Base-by-base conservation (phyloP, 2,329 filamentous ascomycete species). In the Clarireedia homoeocarpa region DNA sequence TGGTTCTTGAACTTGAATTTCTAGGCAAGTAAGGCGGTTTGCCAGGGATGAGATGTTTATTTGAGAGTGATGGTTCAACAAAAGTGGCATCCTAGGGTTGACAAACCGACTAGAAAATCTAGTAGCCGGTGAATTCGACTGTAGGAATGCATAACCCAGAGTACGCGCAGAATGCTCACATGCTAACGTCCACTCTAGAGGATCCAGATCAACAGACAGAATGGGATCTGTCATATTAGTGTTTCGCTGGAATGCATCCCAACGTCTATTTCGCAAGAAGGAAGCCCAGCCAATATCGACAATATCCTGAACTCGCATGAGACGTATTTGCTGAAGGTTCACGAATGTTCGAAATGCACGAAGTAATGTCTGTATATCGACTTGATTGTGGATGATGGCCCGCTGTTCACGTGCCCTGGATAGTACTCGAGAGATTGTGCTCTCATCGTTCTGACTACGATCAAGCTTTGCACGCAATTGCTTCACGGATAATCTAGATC, bases 251-350 rank as follows among this genome's bases (percentile, higher is more conserved):
- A 55, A 50, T 24, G 52, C 52, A n/a, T 39, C 30, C 52, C 45
- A 55, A 27, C 52, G 52, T 50, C 52, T 55, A 38, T 74, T 70
- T 48, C 74, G 72, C 46, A 84, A 73, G 60, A 78, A 79, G 15
- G 74, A 71, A 47, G 80, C 71, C 14, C 84, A 72, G 23, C 74
- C 70, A 48, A 75, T 75, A 63, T 86, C 83, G 58, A 80, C 74
- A 58, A 77, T 72, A 58, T 86, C 82, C 60, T 82, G 78, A 12
- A 86, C 71, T 5, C 81, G 78, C 26, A 87, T 75, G 14, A 88
- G 76, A 59, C 86, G 82, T 51, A 87, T 76, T 64, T 86, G 79
- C 63, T 85, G 80, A 10, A 88, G 74, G 27, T 76, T 75, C 2
- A 75, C 77, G 63, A 87, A 86, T 1, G 78, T 77, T 14, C 50